Conservation (phyloP, 1,284 basidiomycete genomes). For the Ceratobasidium sp. region DNA sequence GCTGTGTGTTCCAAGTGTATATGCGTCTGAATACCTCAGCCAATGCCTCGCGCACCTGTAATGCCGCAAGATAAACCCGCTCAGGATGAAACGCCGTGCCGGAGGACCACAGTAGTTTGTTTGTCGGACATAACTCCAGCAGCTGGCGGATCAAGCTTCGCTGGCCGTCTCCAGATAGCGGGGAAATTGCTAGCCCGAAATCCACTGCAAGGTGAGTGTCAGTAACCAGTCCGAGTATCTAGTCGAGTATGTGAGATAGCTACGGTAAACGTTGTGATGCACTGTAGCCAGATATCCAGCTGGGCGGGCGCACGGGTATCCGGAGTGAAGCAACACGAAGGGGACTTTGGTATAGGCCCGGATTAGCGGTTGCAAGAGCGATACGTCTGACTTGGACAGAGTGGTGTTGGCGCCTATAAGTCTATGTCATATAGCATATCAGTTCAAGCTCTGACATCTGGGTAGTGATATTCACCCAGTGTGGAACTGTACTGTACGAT, state of each 20-base stretch:
- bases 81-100: conserved; percentile 77
- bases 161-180: conserved; percentile 71
- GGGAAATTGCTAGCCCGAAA: conserved; percentile 81
- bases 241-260: not conserved
- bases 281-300: conserved; percentile 76
- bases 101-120: conserved; percentile 77
- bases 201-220: conserved; percentile 58
- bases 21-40: conserved; percentile 59
- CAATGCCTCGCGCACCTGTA: conserved; percentile 70
- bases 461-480: conserved; percentile 61
- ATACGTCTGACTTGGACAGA: conserved; percentile 68
- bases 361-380: conserved; percentile 73
- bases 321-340: conserved; percentile 75
- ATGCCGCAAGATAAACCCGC: conserved; percentile 70
- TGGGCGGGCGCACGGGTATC: conserved; percentile 77
- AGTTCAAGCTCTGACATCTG: not conserved
- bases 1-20: not conserved
- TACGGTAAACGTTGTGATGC: conserved; percentile 71
- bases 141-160: conserved; percentile 67
- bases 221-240: not conserved
- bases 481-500: conserved; percentile 75
- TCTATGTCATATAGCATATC: not conserved
- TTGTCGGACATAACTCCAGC: conserved; percentile 75
- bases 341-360: conserved; percentile 66
- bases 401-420: conserved; percentile 76